Evolutionary conservation across 129 eudicot species (phyloP).

Genomic region (Calendula officinalis): DNA sequence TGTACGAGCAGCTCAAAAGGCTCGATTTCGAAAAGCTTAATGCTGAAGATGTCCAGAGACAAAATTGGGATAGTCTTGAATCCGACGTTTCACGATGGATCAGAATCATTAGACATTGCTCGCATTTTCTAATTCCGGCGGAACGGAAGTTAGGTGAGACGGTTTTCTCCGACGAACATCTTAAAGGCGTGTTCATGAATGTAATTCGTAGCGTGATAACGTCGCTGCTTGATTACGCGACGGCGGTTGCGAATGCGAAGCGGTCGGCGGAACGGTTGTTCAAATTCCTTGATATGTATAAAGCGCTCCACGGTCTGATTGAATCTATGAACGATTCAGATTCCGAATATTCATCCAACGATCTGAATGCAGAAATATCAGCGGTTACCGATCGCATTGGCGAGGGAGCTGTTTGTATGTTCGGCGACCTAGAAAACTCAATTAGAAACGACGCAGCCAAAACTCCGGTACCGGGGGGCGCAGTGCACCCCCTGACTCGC

Average conservation of each 20-base stretch:
- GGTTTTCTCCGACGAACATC: constrained; percentile 42
- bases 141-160: constrained; percentile 47
- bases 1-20: constrained; percentile 41
- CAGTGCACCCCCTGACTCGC: constrained; percentile 88
- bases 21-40: constrained; percentile 51
- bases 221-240: constrained; percentile 65
- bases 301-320: constrained; percentile 46
- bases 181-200: constrained; percentile 37
- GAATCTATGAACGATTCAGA: constrained; percentile 16
- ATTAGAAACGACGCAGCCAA: constrained; percentile 54
- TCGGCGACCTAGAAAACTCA: constrained; percentile 67
- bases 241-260: constrained; percentile 51
- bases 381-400: constrained; percentile 45
- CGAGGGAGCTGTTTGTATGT: constrained; percentile 47
- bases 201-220: constrained; percentile 51
- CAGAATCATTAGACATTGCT: constrained; percentile 47
- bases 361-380: constrained; percentile 42
- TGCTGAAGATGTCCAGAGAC: constrained; percentile 56
- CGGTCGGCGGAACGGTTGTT: constrained; percentile 64
- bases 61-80: constrained; percentile 71
- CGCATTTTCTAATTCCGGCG: constrained; percentile 48
- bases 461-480: constrained; percentile 76
- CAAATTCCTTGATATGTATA: constrained; percentile 74
- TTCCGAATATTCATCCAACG: constrained; percentile 16
- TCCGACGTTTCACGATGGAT: constrained; percentile 60